phyloP scores from a whole-genome alignment of 306 rosid genomes.

The Malus sieversii region DNA sequence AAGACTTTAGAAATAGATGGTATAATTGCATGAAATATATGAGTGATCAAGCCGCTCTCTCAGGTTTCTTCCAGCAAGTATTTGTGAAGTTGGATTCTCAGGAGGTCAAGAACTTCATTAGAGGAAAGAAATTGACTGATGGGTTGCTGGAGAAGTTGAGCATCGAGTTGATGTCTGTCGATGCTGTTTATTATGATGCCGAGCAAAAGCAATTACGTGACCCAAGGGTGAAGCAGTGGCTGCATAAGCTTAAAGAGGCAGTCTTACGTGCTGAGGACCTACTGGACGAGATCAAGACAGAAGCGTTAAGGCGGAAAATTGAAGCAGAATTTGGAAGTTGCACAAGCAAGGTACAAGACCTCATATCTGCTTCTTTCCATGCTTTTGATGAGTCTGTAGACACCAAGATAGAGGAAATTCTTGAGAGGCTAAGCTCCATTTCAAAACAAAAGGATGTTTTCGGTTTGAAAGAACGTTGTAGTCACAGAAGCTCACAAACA shows the following conservation, averaged over 20 bases:
- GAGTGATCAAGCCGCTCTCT: no score
- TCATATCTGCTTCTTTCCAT: not conserved
- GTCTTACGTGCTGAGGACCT: slow-evolving; percentile 4
- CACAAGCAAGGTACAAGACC: not conserved
- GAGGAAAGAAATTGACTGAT: not conserved
- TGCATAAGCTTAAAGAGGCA: not conserved
- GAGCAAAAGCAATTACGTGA: slow-evolving; percentile 12
- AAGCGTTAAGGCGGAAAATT: not conserved
- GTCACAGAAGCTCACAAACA: not conserved
- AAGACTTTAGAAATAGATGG: no score
- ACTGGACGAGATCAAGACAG: slow-evolving; percentile 21
- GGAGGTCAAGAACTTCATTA: not conserved
- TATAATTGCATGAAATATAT: no score
- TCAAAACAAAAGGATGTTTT: not conserved
- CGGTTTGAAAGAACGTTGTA: not conserved
- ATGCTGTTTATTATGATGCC: slow-evolving; percentile 17
- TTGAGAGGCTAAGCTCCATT: not conserved
- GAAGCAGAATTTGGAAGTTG: not conserved
- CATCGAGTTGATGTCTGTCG: not conserved
- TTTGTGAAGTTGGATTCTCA: not conserved
- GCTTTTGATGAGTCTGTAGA: not conserved
- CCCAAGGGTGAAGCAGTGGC: slow-evolving; percentile 4
- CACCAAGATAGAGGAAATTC: not conserved
- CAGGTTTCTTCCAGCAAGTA: no score
- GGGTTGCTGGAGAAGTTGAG: not conserved